A percentile compares a stretch with the other conserved stretches of the same genome.
These are phyloP conservation scores for Diaporthe sp. DNA, from an alignment of 2,329 filamentous ascomycete genomes.

Conservation along the genomic window DNA sequence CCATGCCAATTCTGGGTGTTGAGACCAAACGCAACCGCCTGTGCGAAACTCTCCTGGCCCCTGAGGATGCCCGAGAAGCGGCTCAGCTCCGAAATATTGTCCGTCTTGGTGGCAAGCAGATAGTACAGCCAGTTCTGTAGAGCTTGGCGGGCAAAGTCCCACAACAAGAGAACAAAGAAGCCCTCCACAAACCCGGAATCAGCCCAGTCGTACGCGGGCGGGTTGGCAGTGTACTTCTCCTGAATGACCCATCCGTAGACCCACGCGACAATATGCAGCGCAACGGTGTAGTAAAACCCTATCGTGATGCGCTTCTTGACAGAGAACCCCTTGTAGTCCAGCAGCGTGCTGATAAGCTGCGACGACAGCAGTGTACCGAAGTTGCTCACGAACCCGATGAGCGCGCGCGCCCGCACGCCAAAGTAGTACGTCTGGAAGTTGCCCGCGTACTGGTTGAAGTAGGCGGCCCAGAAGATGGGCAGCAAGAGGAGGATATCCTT, in stretches of 20 bases:
- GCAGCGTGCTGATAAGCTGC: slow-evolving; percentile 8
- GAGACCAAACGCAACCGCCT: slow-evolving; percentile 54
- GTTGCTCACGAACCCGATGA: slow-evolving; percentile 49
- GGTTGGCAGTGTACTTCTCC: slow-evolving; percentile 31
- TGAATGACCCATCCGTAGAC: slow-evolving; percentile 21
- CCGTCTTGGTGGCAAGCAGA: slow-evolving; percentile 60
- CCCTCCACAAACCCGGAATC: slow-evolving; percentile 10
- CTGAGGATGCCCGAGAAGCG: slow-evolving; percentile 55
- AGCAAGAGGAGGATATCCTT: slow-evolving; percentile 52
- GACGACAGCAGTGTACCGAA: slow-evolving; percentile 21
- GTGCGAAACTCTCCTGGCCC: slow-evolving; percentile 56
- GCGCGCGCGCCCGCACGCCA: slow-evolving; percentile 54
- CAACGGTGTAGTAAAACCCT: slow-evolving; percentile 52
- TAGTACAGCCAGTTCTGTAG: slow-evolving; percentile 44
- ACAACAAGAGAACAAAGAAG: slow-evolving; percentile 41
- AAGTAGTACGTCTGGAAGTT: slow-evolving; percentile 56
- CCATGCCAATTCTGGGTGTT: slow-evolving; percentile 48
- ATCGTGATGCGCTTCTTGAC: slow-evolving; percentile 56
- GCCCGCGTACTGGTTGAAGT: slow-evolving; percentile 26
- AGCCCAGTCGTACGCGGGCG: slow-evolving; percentile 29
- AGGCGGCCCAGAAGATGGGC: slow-evolving; percentile 44
- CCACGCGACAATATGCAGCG: slow-evolving; percentile 28
- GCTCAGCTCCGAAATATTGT: slow-evolving; percentile 66
- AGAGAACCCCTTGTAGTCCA: background rate
- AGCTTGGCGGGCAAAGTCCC: slow-evolving; percentile 43